phyloP scores from a whole-genome alignment of 257 asterid species.

The Nicotiana knightiana region DNA sequence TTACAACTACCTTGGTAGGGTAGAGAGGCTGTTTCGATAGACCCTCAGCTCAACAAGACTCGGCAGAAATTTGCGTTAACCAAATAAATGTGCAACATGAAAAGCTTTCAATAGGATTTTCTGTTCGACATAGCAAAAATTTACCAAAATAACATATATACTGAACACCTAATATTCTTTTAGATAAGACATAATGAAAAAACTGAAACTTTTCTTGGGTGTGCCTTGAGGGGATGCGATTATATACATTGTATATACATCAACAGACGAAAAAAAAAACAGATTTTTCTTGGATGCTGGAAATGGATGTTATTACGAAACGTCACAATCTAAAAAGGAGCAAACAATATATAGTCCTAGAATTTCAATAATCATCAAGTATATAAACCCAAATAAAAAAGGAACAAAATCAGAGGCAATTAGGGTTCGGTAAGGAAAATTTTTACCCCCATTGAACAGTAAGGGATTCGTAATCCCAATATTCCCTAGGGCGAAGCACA shows the following conservation, averaged over 20 bases:
- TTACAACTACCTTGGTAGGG: too few species aligned
- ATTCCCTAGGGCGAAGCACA: slow-evolving; percentile 15
- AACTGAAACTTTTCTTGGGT: neutral
- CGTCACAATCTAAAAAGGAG: neutral
- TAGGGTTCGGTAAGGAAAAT: neutral
- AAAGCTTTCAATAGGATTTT: neutral
- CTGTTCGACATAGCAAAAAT: neutral
- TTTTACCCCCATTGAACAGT: slow-evolving; percentile 19
- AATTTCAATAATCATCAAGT: neutral
- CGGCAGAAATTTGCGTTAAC: neutral
- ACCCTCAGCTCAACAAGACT: neutral
- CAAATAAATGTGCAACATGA: neutral
- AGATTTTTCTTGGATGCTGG: neutral
- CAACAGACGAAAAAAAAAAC: neutral
- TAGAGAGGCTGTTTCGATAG: too few species aligned
- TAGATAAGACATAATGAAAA: neutral
- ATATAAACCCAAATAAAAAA: neutral
- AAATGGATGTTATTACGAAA: neutral
- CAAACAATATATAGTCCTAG: neutral
- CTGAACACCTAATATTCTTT: neutral
- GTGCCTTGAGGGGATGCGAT: neutral
- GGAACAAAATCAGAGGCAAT: neutral
- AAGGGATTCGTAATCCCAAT: slow-evolving; percentile 19
- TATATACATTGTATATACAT: neutral
- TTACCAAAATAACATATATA: neutral